Evolutionary conservation across 805 yeast genomes (phyloP), one percentile per base, ranked within the genome.

Genomic region (Kluyveromyces aestuarii): DNA sequence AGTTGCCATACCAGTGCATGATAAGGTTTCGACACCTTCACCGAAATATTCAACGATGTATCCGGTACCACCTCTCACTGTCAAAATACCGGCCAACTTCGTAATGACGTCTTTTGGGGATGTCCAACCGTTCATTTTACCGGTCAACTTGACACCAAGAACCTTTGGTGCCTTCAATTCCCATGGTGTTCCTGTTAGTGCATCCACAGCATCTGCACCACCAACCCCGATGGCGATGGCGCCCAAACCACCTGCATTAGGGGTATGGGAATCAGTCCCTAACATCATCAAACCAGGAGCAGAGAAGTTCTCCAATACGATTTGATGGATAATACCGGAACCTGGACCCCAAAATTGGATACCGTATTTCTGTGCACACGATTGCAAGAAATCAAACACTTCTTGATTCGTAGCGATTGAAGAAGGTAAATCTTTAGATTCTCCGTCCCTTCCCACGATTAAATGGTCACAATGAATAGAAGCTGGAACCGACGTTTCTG

Each of bases 341-440:
- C 99, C 99, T 49, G 99, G 99, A 35, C 93, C 95, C 99, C 99
- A 93, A 75, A 93, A 93, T 68, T 90, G 96, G 59, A 93, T 90
- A 63, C 96, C 96, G 71, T 90, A 93, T 68, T 87, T 89, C 59
- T 85, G 87, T 60, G 95, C 93, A 70, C 97, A 91, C 52, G 89
- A 79, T 63, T 88, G 85, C 63, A 93, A 75, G 76, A 93, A 93
- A 68, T 90, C 95, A 68, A 90, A 93, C 41, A 93, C 99, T 70
- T 93, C 99, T 66, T 84, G 82, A 77, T 93, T 93, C 51, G 90
- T 80, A 25, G 82, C 80, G 50, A 87, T 80, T 48, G 98, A 91
- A 51, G 82, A 73, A 51, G 76, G 75, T 69, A 93, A 77, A 73
- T 93, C 99, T 53, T 73, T 71, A 25, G 81, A 82, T 54, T 95